Base-by-base conservation (phyloP, 306 rosid genomes). In the Rosa multiflora region DNA sequence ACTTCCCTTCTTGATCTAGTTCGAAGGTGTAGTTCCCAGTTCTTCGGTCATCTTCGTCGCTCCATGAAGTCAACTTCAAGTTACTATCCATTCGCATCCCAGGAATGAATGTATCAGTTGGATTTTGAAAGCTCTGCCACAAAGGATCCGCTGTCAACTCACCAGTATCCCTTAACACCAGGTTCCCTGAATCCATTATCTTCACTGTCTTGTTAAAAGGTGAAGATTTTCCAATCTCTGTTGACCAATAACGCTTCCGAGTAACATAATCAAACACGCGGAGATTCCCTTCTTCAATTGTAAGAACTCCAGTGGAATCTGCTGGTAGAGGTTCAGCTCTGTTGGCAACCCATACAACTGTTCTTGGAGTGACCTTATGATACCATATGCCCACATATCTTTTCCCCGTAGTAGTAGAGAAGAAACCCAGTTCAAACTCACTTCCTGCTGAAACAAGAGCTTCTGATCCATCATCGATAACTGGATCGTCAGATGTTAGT, bases 91-190 rank as follows among this genome's bases (percentile, higher is more conserved):
- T 86, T 37, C 76, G 8, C 92, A 90, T 90, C 32, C 78, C 79
- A 0, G 86, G 85, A 29, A 90, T 82, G 77, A 90, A 88, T 48
- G 94, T 88, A 56, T 88, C 80, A 2, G 90, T 85, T n/a, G 90
- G 89, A 10, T 64, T 3, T 1, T 61, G 11, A 70, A 90, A 90
- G 44, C 91, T 90, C 58, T 88, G 82, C 94, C 94, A 90, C 5
- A 75, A 0, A 46, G 2, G 13, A 26, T 15, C 47, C 17, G 0
- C 37, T 23, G 11, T 47, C 46, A 5, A 40, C 40, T 0, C 3
- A 0, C 4, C 0, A 17, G 11, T 10, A 10, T 70, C 72, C 0
- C 2, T 23, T n/a, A 87, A 56, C 17, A 85, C 79, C 7, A 88
- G 72, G 67, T 90, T 88, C 75, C 92, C 94, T 5, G 83, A 81